phyloP scores from a whole-genome alignment of 1,284 basidiomycete species.

The Ceratobasidium theobromae region DNA sequence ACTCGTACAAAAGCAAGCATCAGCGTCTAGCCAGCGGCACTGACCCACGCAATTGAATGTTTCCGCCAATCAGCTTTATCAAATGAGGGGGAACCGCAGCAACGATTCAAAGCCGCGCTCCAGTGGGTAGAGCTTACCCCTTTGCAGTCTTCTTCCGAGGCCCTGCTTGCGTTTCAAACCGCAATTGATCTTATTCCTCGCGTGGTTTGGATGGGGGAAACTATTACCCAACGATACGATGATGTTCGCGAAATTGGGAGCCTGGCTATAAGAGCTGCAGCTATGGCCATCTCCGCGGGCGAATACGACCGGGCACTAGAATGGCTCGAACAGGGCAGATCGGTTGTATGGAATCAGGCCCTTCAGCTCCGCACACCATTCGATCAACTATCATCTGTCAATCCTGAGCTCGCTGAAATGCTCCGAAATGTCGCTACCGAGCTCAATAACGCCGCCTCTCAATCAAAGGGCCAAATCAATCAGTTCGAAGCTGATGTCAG shows the following conservation, averaged over 20 bases:
- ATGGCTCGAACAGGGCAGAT: background rate
- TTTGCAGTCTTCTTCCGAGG: background rate
- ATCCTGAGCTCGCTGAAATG: background rate
- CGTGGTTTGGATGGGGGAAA: background rate
- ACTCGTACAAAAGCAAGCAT: background rate
- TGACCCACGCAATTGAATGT: background rate
- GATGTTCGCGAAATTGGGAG: background rate
- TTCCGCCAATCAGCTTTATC: background rate
- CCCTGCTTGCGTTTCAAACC: background rate
- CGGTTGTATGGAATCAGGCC: background rate
- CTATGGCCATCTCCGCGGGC: background rate
- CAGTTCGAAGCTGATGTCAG: too few relatives aligned
- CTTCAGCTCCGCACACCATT: background rate
- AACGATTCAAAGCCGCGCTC: too few relatives aligned
- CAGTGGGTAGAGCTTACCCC: background rate
- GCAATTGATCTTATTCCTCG: background rate
- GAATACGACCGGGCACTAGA: background rate
- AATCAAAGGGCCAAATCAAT: too few relatives aligned
- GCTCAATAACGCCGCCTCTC: background rate
- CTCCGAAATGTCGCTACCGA: background rate
- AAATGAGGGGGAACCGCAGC: too few relatives aligned
- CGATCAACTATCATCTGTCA: background rate
- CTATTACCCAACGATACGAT: background rate
- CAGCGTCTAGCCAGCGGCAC: background rate
- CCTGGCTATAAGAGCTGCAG: background rate